Percentiles rank a stretch among this genome's conserved stretches.
phyloP scores from a whole-genome alignment of 768 basidiomycete genomes.

The Termitomyces eurrhizus region DNA sequence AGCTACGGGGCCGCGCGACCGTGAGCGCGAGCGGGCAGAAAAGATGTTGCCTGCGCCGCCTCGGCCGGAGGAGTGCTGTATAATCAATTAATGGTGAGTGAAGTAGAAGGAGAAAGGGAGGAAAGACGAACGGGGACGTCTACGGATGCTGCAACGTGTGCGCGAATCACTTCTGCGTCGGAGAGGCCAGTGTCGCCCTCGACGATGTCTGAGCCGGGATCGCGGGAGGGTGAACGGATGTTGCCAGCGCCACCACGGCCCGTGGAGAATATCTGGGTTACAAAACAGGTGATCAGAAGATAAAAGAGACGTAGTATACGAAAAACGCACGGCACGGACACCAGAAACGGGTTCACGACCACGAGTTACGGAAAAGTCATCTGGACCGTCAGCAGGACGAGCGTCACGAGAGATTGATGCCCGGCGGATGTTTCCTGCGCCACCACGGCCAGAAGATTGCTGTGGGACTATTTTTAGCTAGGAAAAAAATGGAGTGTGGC shows the following conservation, averaged over 20 bases:
- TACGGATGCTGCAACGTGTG: conserved; percentile 28
- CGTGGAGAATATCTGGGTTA: conserved; percentile 46
- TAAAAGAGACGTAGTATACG: not conserved
- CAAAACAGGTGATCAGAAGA: not conserved
- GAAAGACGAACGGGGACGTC: conserved; percentile 29
- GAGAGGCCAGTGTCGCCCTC: conserved; percentile 27
- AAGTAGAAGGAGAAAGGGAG: not conserved
- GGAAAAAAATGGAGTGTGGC: not conserved
- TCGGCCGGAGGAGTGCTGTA: conserved; percentile 56
- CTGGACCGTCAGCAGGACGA: conserved; percentile 38
- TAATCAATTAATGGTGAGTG: too few relatives aligned
- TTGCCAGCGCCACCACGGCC: conserved; percentile 92
- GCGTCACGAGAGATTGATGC: conserved; percentile 44
- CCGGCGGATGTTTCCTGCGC: conserved; percentile 66
- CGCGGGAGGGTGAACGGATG: conserved; percentile 75
- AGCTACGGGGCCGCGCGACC: not conserved
- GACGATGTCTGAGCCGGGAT: conserved; percentile 20
- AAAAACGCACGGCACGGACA: conserved; percentile 31
- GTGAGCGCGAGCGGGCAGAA: conserved; percentile 47
- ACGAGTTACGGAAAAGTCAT: conserved; percentile 52
- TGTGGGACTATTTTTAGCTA: conserved; percentile 13
- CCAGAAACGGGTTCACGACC: conserved; percentile 52
- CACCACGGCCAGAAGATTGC: conserved; percentile 65
- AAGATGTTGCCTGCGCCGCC: conserved; percentile 65
- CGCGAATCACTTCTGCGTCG: conserved; percentile 31